Base-by-base conservation (phyloP, 1,284 basidiomycete genomes). In the Sanghuangporus weigelae region DNA sequence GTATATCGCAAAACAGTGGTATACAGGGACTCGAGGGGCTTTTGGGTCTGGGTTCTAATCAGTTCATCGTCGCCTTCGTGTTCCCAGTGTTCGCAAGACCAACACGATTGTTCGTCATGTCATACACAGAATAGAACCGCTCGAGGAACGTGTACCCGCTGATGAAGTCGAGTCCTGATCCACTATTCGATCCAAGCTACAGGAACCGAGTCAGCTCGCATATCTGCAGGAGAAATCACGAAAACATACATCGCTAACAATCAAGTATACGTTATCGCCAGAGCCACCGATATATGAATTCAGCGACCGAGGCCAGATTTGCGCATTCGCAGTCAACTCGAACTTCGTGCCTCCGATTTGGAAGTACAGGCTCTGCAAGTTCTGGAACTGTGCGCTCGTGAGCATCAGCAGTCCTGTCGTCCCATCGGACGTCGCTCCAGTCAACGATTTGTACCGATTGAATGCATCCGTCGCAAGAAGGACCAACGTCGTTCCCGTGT, bases 71-170 rank as follows among this genome's bases (percentile, higher is more conserved):
- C 3, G 77, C 76, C 48, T 72, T 65, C 2, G 81, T 83, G 69
- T 77, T 74, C 40, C 63, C 35, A 11, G 81, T 83, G 35, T 66
- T 75, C 3, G 81, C 82, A 55, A 83, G 73, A 7, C 82, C 81
- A 57, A 84, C 71, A 35, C 71, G 76, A 7, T 65, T 53, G 73
- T 84, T 83, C 53, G 78, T 73, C 36, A 83, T 84, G 69, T 90
- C 88, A 69, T 75, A 87, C 36, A 87, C 84, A 21, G 80, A 79
- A 73, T 88, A 88, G 80, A 84, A 89, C 21, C 86, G 82, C 72
- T 63, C 36, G 23, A 49, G 58, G 39, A 59, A 63, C 16, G 35
- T 12, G 36, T 57, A 54, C 16, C 38, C 59, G 23, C 57, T 42
- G 57, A 78, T 76, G 66, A 78, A 77, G 67, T 79, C 78, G 21